Evolutionary conservation across 2,329 filamentous ascomycete genomes (phyloP).

Genomic region (Uncinocarpus reesii): DNA sequence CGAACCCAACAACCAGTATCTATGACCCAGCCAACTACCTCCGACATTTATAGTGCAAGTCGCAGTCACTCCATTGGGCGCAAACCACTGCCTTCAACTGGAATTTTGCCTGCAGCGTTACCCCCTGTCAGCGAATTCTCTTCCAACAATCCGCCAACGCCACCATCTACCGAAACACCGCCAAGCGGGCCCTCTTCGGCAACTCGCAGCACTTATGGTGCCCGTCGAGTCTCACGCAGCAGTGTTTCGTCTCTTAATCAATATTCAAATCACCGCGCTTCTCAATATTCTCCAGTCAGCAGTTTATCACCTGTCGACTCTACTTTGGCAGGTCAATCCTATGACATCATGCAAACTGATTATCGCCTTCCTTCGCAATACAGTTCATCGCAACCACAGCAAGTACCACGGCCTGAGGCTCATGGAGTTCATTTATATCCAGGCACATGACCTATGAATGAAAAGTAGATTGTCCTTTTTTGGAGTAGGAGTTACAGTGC

Average conservation of each 20-base stretch:
- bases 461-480: too few species aligned
- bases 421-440: slow-evolving; percentile 1
- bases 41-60: neutral
- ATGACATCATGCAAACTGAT: neutral
- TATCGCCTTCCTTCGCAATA: neutral
- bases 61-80: neutral
- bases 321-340: neutral
- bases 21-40: neutral
- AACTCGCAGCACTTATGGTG: neutral
- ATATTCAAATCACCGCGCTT: neutral
- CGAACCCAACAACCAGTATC: neutral
- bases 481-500: too few species aligned
- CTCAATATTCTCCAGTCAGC: slow-evolving; percentile 7
- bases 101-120: neutral
- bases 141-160: slow-evolving; percentile 1
- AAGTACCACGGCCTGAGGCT: neutral
- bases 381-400: neutral
- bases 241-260: neutral
- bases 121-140: neutral
- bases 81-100: neutral
- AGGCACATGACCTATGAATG: neutral
- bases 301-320: slow-evolving; percentile 6
- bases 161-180: neutral
- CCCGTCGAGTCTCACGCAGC: slow-evolving; percentile 5
- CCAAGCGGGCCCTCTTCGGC: slow-evolving; percentile 4